These are phyloP conservation scores for Gossypium herbaceum DNA, from an alignment of 345 rosid species.

Conservation along the genomic window DNA sequence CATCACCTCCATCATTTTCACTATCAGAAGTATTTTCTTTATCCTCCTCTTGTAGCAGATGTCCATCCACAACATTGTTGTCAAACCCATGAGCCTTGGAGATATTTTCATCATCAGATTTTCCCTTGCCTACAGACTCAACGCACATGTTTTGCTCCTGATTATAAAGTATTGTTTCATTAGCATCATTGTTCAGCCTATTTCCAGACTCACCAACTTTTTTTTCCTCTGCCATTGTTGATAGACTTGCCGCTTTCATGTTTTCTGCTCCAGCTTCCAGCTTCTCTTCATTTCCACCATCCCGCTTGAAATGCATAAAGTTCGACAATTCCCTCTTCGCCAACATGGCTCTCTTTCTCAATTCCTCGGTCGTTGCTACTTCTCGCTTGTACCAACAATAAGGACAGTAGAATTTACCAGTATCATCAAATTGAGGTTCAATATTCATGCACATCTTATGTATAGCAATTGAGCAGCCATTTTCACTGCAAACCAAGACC, in stretches of 20 bases:
- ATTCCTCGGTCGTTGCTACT: constrained; percentile 19
- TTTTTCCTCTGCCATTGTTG: not conserved
- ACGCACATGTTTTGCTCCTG: not conserved
- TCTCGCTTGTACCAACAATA: constrained; percentile 55
- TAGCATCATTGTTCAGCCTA: not conserved
- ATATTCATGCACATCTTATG: constrained; percentile 1
- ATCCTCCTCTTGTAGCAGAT: not conserved
- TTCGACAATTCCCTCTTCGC: constrained; percentile 23
- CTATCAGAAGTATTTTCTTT: not conserved
- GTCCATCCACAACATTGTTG: not conserved
- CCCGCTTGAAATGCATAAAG: constrained; percentile 21
- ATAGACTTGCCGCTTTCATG: not conserved
- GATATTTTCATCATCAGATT: not conserved
- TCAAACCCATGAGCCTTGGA: not conserved
- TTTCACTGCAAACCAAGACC: constrained; percentile 5
- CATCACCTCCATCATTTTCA: not conserved
- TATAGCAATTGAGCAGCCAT: constrained; percentile 8
- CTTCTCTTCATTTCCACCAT: constrained; percentile 1
- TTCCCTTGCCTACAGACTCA: not conserved
- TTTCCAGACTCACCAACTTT: not conserved
- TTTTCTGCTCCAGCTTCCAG: not conserved
- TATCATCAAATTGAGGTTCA: constrained; percentile 30
- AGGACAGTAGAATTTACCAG: constrained; percentile 57
- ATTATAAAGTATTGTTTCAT: not conserved
- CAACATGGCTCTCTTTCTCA: constrained; percentile 32